These are phyloP conservation scores for Atalantia buxifolia DNA, from an alignment of 345 rosid genomes.

Conservation along the genomic window DNA sequence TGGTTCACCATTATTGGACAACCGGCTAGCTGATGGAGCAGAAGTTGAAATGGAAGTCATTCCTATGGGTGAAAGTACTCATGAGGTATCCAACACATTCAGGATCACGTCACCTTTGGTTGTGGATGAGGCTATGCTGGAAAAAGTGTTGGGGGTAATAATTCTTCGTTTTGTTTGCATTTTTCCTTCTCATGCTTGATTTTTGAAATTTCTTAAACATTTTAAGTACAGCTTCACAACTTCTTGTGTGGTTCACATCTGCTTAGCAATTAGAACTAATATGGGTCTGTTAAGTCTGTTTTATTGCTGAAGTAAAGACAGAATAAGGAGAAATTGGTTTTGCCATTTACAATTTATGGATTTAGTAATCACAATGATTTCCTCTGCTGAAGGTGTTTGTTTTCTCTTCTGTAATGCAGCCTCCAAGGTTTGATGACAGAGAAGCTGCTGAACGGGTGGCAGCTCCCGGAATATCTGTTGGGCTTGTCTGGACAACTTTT, in stretches of 20 bases:
- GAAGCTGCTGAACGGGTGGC: conserved; percentile 98
- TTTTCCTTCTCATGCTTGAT: background rate
- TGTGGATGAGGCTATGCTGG: conserved; percentile 87
- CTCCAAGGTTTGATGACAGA: conserved; percentile 86
- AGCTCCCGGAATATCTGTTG: conserved; percentile 87
- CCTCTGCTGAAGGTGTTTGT: conserved; percentile 6
- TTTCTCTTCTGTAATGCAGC: conserved; percentile 49
- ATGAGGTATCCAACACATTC: conserved; percentile 70
- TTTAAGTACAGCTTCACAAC: background rate
- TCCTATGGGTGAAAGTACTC: conserved; percentile 78
- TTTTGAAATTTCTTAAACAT: conserved; percentile 7
- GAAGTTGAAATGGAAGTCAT: conserved; percentile 99
- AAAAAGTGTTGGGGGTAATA: conserved; percentile 90
- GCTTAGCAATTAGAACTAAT: background rate
- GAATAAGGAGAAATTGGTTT: background rate
- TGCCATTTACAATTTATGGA: background rate
- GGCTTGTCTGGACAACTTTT: conserved; percentile 96
- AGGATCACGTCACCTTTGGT: conserved; percentile 65
- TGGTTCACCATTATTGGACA: conserved; percentile 73
- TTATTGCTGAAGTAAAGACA: background rate
- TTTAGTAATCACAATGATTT: conserved; percentile 9
- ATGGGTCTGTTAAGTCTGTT: background rate
- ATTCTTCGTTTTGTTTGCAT: background rate
- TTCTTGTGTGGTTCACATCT: background rate
- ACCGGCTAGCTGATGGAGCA: conserved; percentile 82